phyloP scores from a whole-genome alignment of 805 yeast genomes.

The Candida ulmi region DNA sequence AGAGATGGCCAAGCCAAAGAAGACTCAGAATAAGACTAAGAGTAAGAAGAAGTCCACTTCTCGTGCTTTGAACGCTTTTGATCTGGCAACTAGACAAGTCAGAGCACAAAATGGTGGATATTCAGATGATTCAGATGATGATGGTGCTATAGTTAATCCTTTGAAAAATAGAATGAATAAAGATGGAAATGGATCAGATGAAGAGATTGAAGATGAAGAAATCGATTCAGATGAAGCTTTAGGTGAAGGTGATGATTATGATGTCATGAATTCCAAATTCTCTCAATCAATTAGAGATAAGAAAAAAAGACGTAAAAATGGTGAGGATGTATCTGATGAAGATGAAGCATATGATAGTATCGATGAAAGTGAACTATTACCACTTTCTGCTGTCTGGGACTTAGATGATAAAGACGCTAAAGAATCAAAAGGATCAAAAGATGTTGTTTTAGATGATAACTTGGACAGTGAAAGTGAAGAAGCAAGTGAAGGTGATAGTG shows the following conservation, averaged over 20 bases:
- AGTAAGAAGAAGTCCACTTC: slow-evolving; percentile 22
- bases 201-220: slow-evolving; percentile 54
- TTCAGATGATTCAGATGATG: slow-evolving; percentile 25
- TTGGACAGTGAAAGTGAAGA: slow-evolving; percentile 12
- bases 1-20: not conserved
- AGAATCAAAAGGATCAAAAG: slow-evolving; percentile 22
- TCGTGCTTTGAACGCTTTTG: slow-evolving; percentile 46
- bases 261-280: slow-evolving; percentile 56
- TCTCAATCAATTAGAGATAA: slow-evolving; percentile 65
- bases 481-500: slow-evolving; percentile 21
- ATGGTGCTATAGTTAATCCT: slow-evolving; percentile 34
- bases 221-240: slow-evolving; percentile 84
- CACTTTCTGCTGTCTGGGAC: slow-evolving; percentile 89
- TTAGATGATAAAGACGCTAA: slow-evolving; percentile 52
- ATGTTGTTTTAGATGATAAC: slow-evolving; percentile 16
- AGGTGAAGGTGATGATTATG: slow-evolving; percentile 75
- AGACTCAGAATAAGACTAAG: slow-evolving; percentile 7
- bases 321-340: slow-evolving; percentile 36
- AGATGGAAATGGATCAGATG: slow-evolving; percentile 24
- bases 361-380: slow-evolving; percentile 69
- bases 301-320: slow-evolving; percentile 30
- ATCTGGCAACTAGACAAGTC: slow-evolving; percentile 39
- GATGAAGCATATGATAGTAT: slow-evolving; percentile 67
- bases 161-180: slow-evolving; percentile 24
- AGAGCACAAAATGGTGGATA: slow-evolving; percentile 25